Percentiles rank a stretch among this genome's conserved stretches.
phyloP scores from a whole-genome alignment of 177 flowering plant species.

The Viscum album region DNA sequence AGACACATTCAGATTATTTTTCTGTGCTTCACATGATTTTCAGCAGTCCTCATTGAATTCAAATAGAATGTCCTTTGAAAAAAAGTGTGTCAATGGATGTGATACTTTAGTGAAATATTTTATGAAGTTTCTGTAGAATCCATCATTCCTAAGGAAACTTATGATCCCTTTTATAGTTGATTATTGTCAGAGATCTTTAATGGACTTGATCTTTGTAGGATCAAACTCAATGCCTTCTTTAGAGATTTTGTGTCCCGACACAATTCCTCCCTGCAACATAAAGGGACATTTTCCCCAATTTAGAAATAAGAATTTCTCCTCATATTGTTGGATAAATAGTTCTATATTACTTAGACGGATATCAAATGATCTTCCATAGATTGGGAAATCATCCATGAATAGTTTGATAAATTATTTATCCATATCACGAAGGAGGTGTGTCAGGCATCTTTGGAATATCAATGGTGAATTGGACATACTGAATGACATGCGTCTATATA shows the following conservation, averaged over 20 bases:
- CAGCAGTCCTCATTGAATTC: background rate
- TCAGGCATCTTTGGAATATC: background rate
- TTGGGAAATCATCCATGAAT: background rate
- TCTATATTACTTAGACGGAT: background rate
- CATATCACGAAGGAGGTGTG: background rate
- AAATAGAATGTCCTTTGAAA: background rate
- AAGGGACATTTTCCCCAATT: background rate
- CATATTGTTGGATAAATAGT: background rate
- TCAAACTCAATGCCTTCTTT: background rate
- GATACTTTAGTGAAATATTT: background rate
- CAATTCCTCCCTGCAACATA: background rate
- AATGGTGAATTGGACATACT: background rate
- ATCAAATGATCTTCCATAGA: background rate
- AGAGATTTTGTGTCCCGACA: background rate
- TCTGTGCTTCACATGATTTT: background rate
- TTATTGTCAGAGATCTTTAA: background rate
- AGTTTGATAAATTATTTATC: background rate
- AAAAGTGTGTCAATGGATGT: background rate
- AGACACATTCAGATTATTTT: background rate
- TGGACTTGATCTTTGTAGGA: background rate
- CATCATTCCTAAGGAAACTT: background rate
- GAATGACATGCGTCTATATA: background rate
- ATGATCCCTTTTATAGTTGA: background rate
- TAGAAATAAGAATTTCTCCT: background rate
- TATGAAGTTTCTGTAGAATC: background rate